Percentiles rank a stretch among this genome's conserved stretches.
Conservation (phyloP, 1,284 basidiomycete genomes). For the Cryptococcus jaspeensis region DNA sequence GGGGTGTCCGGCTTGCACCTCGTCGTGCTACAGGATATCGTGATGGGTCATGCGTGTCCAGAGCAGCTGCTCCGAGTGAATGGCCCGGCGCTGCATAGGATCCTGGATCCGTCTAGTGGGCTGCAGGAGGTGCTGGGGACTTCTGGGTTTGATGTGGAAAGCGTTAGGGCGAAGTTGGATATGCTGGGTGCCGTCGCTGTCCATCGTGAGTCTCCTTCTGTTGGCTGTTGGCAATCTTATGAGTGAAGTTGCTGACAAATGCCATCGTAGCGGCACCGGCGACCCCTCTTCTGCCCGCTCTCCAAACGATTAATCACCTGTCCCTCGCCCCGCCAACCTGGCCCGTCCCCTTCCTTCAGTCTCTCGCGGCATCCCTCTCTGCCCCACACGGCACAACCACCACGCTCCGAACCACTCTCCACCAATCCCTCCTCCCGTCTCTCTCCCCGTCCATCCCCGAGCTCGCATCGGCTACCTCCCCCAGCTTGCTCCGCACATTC, state of each 20-base stretch:
- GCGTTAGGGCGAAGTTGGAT: constrained; percentile 27
- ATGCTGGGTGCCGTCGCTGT: constrained; percentile 12
- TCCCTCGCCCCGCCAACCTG: constrained; percentile 11
- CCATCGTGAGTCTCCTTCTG: constrained; percentile 6
- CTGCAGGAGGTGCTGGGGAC: constrained; percentile 37
- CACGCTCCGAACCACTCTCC: neutral
- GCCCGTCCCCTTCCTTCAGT: constrained; percentile 5
- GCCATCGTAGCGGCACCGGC: neutral
- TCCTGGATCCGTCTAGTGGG: constrained; percentile 33
- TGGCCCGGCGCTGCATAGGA: constrained; percentile 20
- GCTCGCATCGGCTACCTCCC: neutral
- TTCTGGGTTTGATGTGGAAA: constrained; percentile 35
- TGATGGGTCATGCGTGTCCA: constrained; percentile 41
- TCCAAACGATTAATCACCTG: constrained; percentile 7
- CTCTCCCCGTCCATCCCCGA: neutral
- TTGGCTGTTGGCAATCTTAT: neutral
- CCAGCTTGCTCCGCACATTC: neutral
- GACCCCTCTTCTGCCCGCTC: neutral
- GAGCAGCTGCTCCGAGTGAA: constrained; percentile 36
- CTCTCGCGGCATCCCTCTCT: constrained; percentile 3
- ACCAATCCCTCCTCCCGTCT: constrained; percentile 1
- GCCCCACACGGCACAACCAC: neutral
- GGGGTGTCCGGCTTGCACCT: constrained; percentile 43
- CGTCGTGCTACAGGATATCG: constrained; percentile 44
- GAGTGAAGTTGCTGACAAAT: neutral